Base-by-base conservation (phyloP, 2,329 filamentous ascomycete genomes). In the Diaporthe helianthi region DNA sequence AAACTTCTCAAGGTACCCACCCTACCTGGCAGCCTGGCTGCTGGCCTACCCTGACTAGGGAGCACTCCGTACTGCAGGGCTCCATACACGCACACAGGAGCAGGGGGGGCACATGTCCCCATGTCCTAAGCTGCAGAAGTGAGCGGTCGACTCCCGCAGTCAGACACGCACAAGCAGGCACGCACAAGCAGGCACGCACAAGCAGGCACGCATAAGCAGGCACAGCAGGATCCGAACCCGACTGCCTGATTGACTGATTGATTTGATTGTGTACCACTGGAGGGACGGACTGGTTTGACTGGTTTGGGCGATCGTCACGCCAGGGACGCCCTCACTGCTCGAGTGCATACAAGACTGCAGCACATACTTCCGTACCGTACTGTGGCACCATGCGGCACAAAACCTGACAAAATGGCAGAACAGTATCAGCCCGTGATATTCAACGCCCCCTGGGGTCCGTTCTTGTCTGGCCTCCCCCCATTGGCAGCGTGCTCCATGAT, bases 271-370 rank as follows among this genome's bases (percentile, higher is more conserved):
- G 12, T 5, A 38, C 36, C 13, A 38, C 36, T 17, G 36, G 15
- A 15, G 15, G 36, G 51, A 64, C 26, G 41, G 60, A 38, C 38
- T 33, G 49, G n/a, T n/a, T 26, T 24, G 53, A 38, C 33, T 46
- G 52, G 49, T 60, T 60, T 38, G 53, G 55, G 67, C 22, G 51
- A 36, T 52, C 60, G 52, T 36, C 69, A 47, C 51, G 41, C 51
- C 52, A 44, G 49, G 58, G 41, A 67, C 65, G 52, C 65, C 65
- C 41, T 67, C 52, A 58, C 65, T 52, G 41, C 46, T 26, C 29
- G 41, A 38, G n/a, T 26, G 52, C 38, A 44, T 22, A 58, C 31
- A 65, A 38, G 5, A 38, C 36, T 38, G 36, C 36, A 38, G 36
- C 36, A 38, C 36, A 38, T 38, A 38, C 36, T 15, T n/a, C n/a